Percentiles rank a stretch among this genome's conserved stretches.
phyloP scores from a whole-genome alignment of 2,329 filamentous ascomycete genomes.

The Aspergillus sp. region DNA sequence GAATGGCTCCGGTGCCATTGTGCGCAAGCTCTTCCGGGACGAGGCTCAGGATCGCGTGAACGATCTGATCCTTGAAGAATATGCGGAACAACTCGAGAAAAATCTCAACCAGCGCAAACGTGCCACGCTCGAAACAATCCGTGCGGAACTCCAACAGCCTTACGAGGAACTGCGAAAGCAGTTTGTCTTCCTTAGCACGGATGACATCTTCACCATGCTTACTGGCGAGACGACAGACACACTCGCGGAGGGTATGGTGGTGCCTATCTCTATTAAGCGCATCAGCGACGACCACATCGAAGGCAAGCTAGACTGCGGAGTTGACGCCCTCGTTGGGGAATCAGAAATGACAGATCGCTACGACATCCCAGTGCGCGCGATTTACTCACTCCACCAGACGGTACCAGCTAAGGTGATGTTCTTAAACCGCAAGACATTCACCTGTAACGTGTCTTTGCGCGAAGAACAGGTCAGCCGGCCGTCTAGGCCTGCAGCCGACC shows the following conservation, averaged over 20 bases:
- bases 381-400: slow-evolving; percentile 78
- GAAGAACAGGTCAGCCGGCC: slow-evolving; percentile 77
- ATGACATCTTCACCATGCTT: slow-evolving; percentile 93
- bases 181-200: slow-evolving; percentile 67
- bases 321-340: slow-evolving; percentile 83
- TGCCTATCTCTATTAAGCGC: slow-evolving; percentile 83
- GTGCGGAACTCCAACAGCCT: slow-evolving; percentile 85
- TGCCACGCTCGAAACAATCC: slow-evolving; percentile 92
- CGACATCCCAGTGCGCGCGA: slow-evolving; percentile 66
- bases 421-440: slow-evolving; percentile 82
- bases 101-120: slow-evolving; percentile 95
- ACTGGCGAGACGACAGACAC: slow-evolving; percentile 89
- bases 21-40: slow-evolving; percentile 91
- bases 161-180: slow-evolving; percentile 90
- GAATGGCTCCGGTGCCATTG: slow-evolving; percentile 83
- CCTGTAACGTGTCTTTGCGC: slow-evolving; percentile 78
- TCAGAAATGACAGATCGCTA: slow-evolving; percentile 76
- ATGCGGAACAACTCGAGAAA: slow-evolving; percentile 89
- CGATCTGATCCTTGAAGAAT: slow-evolving; percentile 93
- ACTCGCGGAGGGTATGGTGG: slow-evolving; percentile 84
- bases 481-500: slow-evolving; percentile 68
- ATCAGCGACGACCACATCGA: slow-evolving; percentile 92
- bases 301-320: slow-evolving; percentile 87
- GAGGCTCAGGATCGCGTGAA: slow-evolving; percentile 94
- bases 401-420: slow-evolving; percentile 84